Percentiles rank a stretch among this genome's conserved stretches.
Evolutionary conservation across 495 filamentous ascomycete genomes (phyloP).

Genomic region (Neurospora sp.): DNA sequence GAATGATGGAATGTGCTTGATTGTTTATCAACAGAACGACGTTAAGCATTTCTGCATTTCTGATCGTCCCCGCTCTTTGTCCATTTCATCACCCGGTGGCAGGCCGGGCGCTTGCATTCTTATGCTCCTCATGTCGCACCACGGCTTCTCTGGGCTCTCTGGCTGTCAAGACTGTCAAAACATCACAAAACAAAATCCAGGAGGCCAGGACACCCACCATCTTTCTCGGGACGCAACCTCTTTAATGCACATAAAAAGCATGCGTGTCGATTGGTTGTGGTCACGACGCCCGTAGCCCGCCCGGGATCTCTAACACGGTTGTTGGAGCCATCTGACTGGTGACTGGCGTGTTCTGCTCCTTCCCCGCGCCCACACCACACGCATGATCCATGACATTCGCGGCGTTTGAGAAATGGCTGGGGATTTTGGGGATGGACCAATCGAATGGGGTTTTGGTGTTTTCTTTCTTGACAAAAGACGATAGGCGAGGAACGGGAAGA

Average conservation of each 20-base stretch:
- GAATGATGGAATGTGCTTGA: too few species aligned
- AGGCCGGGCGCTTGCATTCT: neutral
- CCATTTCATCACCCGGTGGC: neutral
- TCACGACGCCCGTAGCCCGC: neutral
- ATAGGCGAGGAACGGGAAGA: too few species aligned
- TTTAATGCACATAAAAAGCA: neutral
- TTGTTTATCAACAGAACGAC: neutral
- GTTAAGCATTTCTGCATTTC: neutral
- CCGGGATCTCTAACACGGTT: neutral
- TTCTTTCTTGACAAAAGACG: too few species aligned
- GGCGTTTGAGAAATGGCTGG: neutral
- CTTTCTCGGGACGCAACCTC: neutral
- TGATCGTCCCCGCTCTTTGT: neutral
- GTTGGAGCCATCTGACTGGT: neutral
- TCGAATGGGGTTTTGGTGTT: too few species aligned
- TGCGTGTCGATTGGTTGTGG: neutral
- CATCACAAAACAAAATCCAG: neutral
- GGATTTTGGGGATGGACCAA: neutral
- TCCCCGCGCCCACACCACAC: neutral
- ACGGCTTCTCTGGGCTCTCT: too few species aligned
- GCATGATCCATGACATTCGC: neutral
- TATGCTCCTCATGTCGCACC: too few species aligned
- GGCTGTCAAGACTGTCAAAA: too few species aligned
- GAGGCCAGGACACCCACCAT: neutral
- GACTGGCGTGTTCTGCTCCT: neutral